Evolutionary conservation across 148 eudicot genomes (phyloP), one percentile per base, ranked within the genome.

Genomic region (Camellia japonica): DNA sequence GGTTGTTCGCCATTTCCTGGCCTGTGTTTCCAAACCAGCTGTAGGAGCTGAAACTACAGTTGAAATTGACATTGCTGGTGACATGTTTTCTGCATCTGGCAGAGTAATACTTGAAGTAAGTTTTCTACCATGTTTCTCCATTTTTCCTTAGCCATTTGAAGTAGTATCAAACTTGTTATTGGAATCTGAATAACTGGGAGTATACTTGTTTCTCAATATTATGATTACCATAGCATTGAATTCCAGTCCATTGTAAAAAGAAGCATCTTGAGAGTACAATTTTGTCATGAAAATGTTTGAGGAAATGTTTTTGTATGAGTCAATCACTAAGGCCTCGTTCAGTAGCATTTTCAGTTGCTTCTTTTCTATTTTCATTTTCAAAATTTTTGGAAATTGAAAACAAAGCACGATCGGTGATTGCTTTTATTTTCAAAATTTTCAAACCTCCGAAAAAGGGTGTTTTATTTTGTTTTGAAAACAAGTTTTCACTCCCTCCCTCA

Each of bases 11-110:
- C 99, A 96, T 90, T 96, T 90, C 75, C 87, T 96, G 78, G 99
- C 99, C 55, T 96, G 98, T 81, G 98, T 96, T 81, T 96, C 99
- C n/a, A 93, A 94, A 85, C 99, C 99, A 79, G 98, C 99, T 73
- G 82, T 91, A 42, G 98, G 99, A 52, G 99, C 99, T 79, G 99
- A 94, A 87, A 96, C 99, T 82, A 88, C 80, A 62, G 98, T 96
- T 66, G 95, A 94, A 68, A 87, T 93, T 83, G 97, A 94, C 87
- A 91, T 96, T 82, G 95, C 95, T 49, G 91, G 99, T 60, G 99
- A 96, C 87, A 72, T 71, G 54, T 94, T 96, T 86, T 85, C 91
- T 55, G 87, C 98, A 84, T 91, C 92, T 67, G 98, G 99, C 64
- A 96, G 99, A 87, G 90, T 89, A 78, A 94, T 96, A 80, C 61